Evolutionary conservation across 495 filamentous ascomycete species (phyloP).

Genomic region (Aspergillus avenaceus): DNA sequence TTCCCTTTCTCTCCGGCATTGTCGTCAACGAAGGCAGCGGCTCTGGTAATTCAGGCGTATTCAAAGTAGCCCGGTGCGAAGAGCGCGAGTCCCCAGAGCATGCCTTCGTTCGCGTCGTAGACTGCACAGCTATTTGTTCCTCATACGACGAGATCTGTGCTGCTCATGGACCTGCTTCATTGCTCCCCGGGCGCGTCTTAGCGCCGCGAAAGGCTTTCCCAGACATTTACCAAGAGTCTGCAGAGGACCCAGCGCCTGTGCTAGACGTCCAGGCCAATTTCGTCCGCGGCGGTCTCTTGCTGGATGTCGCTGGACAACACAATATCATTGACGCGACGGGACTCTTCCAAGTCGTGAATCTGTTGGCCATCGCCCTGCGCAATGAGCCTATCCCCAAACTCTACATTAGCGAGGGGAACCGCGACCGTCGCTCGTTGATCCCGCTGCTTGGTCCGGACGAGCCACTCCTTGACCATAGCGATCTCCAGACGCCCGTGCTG

Average conservation of each 20-base stretch:
- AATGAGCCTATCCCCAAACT: conserved; percentile 14
- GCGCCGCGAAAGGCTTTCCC: conserved; percentile 27
- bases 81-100: conserved; percentile 1
- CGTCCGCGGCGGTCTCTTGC: conserved; percentile 29
- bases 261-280: conserved; percentile 30
- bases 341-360: conserved; percentile 26
- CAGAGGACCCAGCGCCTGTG: conserved; percentile 24
- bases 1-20: conserved; percentile 31
- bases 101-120: conserved; percentile 19
- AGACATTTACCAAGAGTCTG: conserved; percentile 18
- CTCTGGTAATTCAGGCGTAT: conserved; percentile 23
- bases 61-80: conserved; percentile 14
- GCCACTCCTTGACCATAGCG: conserved; percentile 27
- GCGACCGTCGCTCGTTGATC: conserved; percentile 27
- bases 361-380: conserved; percentile 28
- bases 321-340: conserved; percentile 39
- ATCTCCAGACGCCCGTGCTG: conserved; percentile 10
- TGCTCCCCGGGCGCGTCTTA: conserved; percentile 26
- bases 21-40: conserved; percentile 23
- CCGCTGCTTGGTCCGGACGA: conserved; percentile 25
- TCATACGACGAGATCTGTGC: conserved; percentile 19
- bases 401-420: conserved; percentile 26
- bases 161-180: conserved; percentile 19
- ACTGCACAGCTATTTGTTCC: conserved; percentile 17
- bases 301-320: conserved; percentile 34